Evolutionary conservation across 169 alveolate species (phyloP).

Genomic region (Eimeria brunetti): DNA sequence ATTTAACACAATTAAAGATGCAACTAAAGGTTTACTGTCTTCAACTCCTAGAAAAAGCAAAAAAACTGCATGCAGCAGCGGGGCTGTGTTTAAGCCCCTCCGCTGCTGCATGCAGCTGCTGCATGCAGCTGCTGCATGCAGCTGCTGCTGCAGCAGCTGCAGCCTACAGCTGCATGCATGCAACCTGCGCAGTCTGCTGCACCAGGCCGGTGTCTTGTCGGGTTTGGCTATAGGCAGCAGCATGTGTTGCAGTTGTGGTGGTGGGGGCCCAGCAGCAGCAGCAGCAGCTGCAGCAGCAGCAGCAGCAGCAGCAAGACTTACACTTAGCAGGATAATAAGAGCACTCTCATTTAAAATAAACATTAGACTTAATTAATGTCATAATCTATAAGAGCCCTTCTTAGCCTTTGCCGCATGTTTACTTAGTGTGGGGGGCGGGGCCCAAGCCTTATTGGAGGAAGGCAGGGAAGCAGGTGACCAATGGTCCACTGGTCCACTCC

Average conservation of each 20-base stretch:
- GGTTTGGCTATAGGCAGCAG: too few relatives aligned
- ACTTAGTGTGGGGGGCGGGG: too few relatives aligned
- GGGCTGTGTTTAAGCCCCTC: too few relatives aligned
- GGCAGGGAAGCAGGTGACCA: too few relatives aligned
- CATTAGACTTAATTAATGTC: background rate
- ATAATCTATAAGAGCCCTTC: too few relatives aligned
- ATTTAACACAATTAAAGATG: background rate
- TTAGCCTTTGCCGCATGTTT: too few relatives aligned
- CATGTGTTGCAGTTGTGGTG: background rate
- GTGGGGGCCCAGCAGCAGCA: background rate
- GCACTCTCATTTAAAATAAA: background rate
- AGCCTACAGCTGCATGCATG: too few relatives aligned
- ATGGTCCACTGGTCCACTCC: too few relatives aligned
- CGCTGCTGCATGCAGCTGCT: slow-evolving; percentile 17
- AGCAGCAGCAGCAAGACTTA: background rate
- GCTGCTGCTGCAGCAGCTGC: too few relatives aligned
- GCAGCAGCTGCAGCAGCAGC: slow-evolving; percentile 3
- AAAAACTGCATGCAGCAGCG: background rate
- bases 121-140: slow-evolving; percentile 19
- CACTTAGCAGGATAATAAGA: background rate
- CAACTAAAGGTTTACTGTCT: background rate
- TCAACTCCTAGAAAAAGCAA: background rate
- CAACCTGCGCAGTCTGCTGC: too few relatives aligned
- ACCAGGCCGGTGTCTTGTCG: too few relatives aligned
- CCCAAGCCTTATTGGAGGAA: too few relatives aligned